Evolutionary conservation across 139 green algal genomes (phyloP).

Genomic region (Chlorella sp.): DNA sequence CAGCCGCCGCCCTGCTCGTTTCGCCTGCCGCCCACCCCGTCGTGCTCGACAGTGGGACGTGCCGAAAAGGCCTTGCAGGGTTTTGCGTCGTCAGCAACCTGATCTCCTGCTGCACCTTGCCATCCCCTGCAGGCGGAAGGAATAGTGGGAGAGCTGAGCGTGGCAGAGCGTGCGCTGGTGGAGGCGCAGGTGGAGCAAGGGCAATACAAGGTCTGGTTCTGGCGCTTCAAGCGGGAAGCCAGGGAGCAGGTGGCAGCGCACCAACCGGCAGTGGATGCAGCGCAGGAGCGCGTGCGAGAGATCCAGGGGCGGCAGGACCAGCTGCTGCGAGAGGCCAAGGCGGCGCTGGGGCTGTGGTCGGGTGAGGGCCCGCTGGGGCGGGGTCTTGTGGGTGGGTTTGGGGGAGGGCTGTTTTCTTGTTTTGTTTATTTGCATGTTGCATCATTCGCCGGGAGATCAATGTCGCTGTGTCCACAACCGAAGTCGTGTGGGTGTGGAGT

Average conservation of each 20-base stretch:
- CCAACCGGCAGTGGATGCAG: constrained; percentile 17
- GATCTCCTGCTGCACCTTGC: not conserved
- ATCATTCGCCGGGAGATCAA: no score
- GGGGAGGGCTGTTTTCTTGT: no score
- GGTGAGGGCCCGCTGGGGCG: not conserved
- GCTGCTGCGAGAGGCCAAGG: constrained; percentile 48
- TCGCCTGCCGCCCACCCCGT: not conserved
- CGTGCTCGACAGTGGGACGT: no score
- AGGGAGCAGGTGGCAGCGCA: constrained; percentile 25
- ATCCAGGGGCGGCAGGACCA: constrained; percentile 1
- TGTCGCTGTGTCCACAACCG: no score
- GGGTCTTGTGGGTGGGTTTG: no score
- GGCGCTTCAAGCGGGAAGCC: constrained; percentile 47
- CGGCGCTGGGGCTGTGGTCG: constrained; percentile 60
- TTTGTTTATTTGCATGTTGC: no score
- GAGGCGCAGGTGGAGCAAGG: constrained; percentile 22
- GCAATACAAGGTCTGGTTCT: constrained; percentile 61
- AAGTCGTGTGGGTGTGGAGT: no score
- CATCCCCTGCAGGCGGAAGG: constrained; percentile 7
- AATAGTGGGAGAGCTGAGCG: not conserved
- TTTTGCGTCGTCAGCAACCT: not conserved
- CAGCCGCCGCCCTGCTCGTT: not conserved
- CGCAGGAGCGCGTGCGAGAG: not conserved
- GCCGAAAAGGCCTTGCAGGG: not conserved
- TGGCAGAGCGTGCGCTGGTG: not conserved